These are phyloP conservation scores for Fragilaria crotonensis DNA, from an alignment of 108 stramenopile species.

Conservation along the genomic window DNA sequence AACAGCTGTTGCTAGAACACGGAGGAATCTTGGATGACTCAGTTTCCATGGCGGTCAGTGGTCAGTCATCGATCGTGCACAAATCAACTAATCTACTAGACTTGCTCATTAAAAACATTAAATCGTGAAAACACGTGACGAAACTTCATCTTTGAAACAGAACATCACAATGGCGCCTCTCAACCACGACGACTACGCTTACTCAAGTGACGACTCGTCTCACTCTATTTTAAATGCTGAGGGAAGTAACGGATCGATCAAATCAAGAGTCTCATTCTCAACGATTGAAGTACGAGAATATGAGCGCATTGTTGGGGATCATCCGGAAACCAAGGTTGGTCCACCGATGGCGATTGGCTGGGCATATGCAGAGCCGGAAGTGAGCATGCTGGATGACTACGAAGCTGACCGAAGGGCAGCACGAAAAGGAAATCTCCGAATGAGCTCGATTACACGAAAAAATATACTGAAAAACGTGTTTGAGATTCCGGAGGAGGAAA, in stretches of 20 bases:
- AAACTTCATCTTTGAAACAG: too few species aligned
- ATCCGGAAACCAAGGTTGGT: conserved; percentile 44
- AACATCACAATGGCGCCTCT: too few species aligned
- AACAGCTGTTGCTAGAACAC: too few species aligned
- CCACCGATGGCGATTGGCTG: conserved; percentile 51
- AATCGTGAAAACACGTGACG: too few species aligned
- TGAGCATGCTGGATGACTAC: conserved; percentile 32
- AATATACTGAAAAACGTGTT: conserved; percentile 34
- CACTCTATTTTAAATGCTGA: too few species aligned
- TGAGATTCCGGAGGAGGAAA: conserved; percentile 30
- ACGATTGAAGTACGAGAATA: conserved; percentile 35
- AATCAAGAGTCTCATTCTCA: conserved; percentile 20
- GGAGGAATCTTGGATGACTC: too few species aligned
- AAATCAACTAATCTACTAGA: too few species aligned
- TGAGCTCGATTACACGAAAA: conserved; percentile 34
- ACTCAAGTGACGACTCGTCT: too few species aligned
- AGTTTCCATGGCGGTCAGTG: too few species aligned
- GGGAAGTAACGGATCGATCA: neutral
- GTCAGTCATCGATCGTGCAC: too few species aligned
- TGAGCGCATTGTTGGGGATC: conserved; percentile 46
- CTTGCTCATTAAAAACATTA: too few species aligned
- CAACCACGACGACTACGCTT: too few species aligned
- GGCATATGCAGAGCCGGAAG: conserved; percentile 31
- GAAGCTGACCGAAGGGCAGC: conserved; percentile 23
- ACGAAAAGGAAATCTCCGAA: conserved; percentile 7